Base-by-base conservation (phyloP, 768 basidiomycete genomes). In the Artomyces pyxidatus region DNA sequence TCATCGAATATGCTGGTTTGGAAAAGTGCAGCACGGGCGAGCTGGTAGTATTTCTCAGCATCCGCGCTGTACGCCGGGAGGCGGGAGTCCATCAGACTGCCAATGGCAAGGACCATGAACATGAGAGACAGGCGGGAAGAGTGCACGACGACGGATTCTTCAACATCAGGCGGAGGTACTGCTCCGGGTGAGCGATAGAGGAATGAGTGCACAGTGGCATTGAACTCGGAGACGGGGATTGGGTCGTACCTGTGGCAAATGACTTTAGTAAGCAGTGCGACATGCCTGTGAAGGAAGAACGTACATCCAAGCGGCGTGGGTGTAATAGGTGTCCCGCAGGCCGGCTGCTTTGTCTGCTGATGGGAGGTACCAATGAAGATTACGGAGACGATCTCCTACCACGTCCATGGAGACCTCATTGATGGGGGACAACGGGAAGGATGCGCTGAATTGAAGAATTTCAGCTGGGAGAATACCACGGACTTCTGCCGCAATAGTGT, bases 301-400 rank as follows among this genome's bases (percentile, higher is more conserved):
- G 71, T 29, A 82, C 83, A 84, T 81, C 82, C 82, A 85, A 29
- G 79, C 81, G 42, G 80, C 81, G 61, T 85, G 78, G 55, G 73
- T 71, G 62, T 72, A 85, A 63, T 85, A 85, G 19, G 74, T 66
- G 35, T 74, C 68, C 47, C 70, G 70, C 25, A 80, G 65, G 28
- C 78, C 74, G n/a, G 74, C 67, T 4, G 87, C 83, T 49, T 73
- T 76, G 27, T 77, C 72, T 2, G 73, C 63, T 11, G 76, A 66
- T 3, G 87, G 87, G 16, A 88, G 75, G 61, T 86, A 84, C 80
- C 80, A 83, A 54, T 75, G 76, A 16, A 88, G 71, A 40, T 68
- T 73, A 43, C 78, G 74, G 3, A 85, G 62, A 19, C 75, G 74
- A 25, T 76, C 71, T 48, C 46, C 75, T 67, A 38, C 67, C 47